Conservation (phyloP, 2,329 filamentous ascomycete species). For the Hysterium pulicare region DNA sequence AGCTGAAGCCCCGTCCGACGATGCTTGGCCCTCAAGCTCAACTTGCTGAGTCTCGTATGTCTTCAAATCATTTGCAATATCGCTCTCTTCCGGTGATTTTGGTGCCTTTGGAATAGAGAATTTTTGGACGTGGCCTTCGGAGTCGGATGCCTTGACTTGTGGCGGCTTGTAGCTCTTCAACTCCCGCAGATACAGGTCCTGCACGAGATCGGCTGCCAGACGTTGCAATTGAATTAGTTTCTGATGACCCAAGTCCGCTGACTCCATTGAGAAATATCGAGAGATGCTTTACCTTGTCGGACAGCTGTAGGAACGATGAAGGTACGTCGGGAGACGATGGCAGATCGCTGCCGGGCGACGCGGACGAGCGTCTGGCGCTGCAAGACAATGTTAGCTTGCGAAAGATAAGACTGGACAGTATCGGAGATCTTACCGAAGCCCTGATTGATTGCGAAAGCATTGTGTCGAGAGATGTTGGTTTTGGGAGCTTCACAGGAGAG, state of each 20-base stretch:
- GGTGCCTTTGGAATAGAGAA: slow-evolving; percentile 80
- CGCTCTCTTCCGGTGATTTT: slow-evolving; percentile 85
- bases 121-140: slow-evolving; percentile 86
- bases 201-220: slow-evolving; percentile 82
- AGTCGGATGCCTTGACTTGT: slow-evolving; percentile 77
- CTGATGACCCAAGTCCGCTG: no score
- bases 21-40: slow-evolving; percentile 86
- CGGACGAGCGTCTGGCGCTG: slow-evolving; percentile 62
- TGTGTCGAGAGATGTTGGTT: slow-evolving; percentile 30
- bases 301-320: slow-evolving; percentile 60
- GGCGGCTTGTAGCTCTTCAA: slow-evolving; percentile 92
- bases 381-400: slow-evolving; percentile 23
- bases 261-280: not conserved
- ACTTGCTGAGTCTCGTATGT: slow-evolving; percentile 92
- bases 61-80: slow-evolving; percentile 87
- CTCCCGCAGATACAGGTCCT: slow-evolving; percentile 96
- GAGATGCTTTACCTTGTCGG: slow-evolving; percentile 56
- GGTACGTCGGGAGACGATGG: slow-evolving; percentile 56
- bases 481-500: slow-evolving; percentile 28
- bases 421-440: slow-evolving; percentile 52
- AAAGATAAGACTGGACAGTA: slow-evolving; percentile 6
- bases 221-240: slow-evolving; percentile 31
- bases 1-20: slow-evolving; percentile 55
- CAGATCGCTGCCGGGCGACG: slow-evolving; percentile 55
- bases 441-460: slow-evolving; percentile 62